phyloP scores from a whole-genome alignment of 345 rosid species.

The Physaria fendleri region DNA sequence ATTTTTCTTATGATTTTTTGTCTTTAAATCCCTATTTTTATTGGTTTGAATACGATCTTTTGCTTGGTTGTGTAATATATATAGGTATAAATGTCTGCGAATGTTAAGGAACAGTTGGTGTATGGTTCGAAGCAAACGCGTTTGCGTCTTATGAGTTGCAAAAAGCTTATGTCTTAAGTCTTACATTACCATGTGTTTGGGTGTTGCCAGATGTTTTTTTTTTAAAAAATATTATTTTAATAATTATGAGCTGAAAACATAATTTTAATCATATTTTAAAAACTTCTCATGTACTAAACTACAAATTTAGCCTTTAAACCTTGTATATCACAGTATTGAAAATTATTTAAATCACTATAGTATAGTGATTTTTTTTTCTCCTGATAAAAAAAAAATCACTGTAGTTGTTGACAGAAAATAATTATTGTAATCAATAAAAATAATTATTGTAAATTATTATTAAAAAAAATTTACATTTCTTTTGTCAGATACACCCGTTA shows the following conservation, averaged over 20 bases:
- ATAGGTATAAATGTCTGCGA: conserved; percentile 20
- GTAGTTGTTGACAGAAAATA: too few relatives aligned
- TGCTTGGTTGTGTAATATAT: conserved; percentile 14
- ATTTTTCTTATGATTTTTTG: conserved; percentile 17
- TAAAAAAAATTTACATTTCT: not conserved
- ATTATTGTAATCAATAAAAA: too few relatives aligned
- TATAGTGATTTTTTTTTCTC: too few relatives aligned
- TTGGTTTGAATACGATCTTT: conserved; percentile 6
- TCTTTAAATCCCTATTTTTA: not conserved
- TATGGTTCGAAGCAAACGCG: conserved; percentile 31
- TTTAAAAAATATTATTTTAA: not conserved
- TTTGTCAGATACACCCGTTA: too few relatives aligned
- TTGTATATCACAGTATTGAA: too few relatives aligned
- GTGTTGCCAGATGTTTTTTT: conserved; percentile 22
- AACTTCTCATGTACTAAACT: too few relatives aligned
- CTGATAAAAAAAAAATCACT: too few relatives aligned
- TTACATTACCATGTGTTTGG: conserved; percentile 21
- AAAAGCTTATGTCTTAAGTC: conserved; percentile 34
- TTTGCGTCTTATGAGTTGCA: conserved; percentile 32
- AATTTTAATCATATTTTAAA: not conserved
- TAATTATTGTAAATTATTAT: not conserved
- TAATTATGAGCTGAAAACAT: too few relatives aligned
- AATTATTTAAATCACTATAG: too few relatives aligned
- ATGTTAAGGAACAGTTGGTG: conserved; percentile 22
- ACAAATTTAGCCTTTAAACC: too few relatives aligned